Percentiles rank a stretch among this genome's conserved stretches.
Evolutionary conservation across 352 stramenopile species (phyloP).

Genomic region (Pythium aquatile): DNA sequence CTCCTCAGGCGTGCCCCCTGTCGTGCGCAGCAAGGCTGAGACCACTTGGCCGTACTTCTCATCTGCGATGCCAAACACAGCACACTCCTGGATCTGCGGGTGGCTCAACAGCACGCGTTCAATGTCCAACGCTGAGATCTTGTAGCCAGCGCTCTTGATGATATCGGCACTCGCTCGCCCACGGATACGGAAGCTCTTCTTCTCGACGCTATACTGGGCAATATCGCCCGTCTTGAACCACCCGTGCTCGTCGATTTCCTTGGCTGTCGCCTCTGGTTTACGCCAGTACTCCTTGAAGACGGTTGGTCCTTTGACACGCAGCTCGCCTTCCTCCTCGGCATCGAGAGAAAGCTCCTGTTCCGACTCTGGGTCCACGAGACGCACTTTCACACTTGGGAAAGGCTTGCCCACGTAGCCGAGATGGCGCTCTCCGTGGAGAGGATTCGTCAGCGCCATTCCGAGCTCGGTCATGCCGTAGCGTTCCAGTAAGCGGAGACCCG

Average conservation of each 20-base stretch:
- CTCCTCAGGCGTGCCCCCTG: background rate
- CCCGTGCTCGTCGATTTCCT: slow-evolving; percentile 81
- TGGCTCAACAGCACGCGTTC: slow-evolving; percentile 87
- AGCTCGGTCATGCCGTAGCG: slow-evolving; percentile 92
- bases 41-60: slow-evolving; percentile 87
- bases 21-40: slow-evolving; percentile 49
- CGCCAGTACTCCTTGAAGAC: slow-evolving; percentile 90
- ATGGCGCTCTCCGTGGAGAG: slow-evolving; percentile 61
- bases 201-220: slow-evolving; percentile 66
- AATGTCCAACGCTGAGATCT: slow-evolving; percentile 91
- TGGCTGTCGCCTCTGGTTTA: slow-evolving; percentile 75
- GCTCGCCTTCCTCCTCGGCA: slow-evolving; percentile 62
- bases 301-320: slow-evolving; percentile 82
- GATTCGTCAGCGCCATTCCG: slow-evolving; percentile 90
- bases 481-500: slow-evolving; percentile 82
- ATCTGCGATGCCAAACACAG: slow-evolving; percentile 83
- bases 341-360: slow-evolving; percentile 39
- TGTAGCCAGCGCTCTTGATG: slow-evolving; percentile 91
- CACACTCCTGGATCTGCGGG: slow-evolving; percentile 72
- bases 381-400: slow-evolving; percentile 79
- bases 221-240: slow-evolving; percentile 93
- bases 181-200: slow-evolving; percentile 85
- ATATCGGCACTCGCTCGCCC: slow-evolving; percentile 90
- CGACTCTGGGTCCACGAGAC: slow-evolving; percentile 78
- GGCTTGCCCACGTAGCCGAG: slow-evolving; percentile 83